A percentile compares a stretch with the other conserved stretches of the same genome.
phyloP scores from a whole-genome alignment of 2,329 filamentous ascomycete genomes.

The Septoria petroselini region DNA sequence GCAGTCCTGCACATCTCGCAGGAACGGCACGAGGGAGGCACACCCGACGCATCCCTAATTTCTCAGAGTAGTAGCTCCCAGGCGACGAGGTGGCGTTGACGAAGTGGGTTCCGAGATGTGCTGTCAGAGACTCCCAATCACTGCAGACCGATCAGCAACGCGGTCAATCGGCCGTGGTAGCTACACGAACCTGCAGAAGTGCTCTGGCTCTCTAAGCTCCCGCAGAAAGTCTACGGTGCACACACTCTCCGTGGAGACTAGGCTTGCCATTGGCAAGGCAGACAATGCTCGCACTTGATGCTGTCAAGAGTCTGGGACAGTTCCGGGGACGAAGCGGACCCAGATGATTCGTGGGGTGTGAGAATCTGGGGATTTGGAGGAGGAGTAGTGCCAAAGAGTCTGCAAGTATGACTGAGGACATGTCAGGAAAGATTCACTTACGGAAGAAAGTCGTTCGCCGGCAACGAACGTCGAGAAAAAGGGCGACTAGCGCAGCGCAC shows the following conservation, averaged over 20 bases:
- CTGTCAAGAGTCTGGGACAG: background rate
- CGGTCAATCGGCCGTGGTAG: background rate
- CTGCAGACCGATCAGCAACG: background rate
- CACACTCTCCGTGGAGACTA: conserved; percentile 5
- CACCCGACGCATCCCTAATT: conserved; percentile 3
- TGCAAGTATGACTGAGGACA: conserved; percentile 10
- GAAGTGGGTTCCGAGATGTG: conserved; percentile 6
- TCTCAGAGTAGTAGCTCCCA: conserved; percentile 6
- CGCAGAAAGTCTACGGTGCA: conserved; percentile 4
- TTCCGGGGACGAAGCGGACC: conserved; percentile 4
- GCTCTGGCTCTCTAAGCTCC: conserved; percentile 1
- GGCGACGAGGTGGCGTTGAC: background rate
- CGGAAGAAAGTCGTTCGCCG: conserved; percentile 10
- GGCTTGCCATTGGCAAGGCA: conserved; percentile 8
- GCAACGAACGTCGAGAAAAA: conserved; percentile 7
- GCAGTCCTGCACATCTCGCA: background rate
- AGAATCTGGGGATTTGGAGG: background rate
- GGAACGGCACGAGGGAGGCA: conserved; percentile 1
- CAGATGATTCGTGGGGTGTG: background rate
- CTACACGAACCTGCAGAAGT: conserved; percentile 6
- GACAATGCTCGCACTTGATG: conserved; percentile 4
- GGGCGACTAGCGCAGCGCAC: conserved; percentile 4
- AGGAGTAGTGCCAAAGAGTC: conserved; percentile 2
- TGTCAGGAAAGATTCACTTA: conserved; percentile 10
- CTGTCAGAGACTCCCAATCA: conserved; percentile 4